Evolutionary conservation across 352 stramenopile genomes (phyloP), one percentile per base, ranked within the genome.

Genomic region (Globisporangium iwayamae): DNA sequence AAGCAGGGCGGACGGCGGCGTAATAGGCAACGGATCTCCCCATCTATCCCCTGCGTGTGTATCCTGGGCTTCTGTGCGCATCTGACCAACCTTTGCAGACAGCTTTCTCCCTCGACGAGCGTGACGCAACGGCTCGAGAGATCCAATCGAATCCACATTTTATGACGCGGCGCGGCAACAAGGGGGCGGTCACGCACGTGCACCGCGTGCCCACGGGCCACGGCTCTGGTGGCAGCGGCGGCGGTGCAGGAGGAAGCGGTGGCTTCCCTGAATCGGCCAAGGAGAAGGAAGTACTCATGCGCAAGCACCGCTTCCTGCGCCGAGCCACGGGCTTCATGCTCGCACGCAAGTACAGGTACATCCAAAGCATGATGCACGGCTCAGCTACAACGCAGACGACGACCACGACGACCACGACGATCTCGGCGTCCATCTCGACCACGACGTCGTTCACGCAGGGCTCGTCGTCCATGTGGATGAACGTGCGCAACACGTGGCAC

Each of bases 271-370:
- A 67, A 39, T 57, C 62, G 1, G 47, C 63, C 20, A 82, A 85
- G 51, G 65, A 72, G 53, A 69, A 69, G 6, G 80, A 89, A 14
- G 67, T 88, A 20, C 58, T 88, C 57, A 66, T 86, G 65, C 80
- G 79, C 56, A 81, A 78, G 43, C 78, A 91, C 64, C 83, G 76
- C 16, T 71, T 89, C 46, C 56, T 87, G 62, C 80, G 78, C 3
- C 81, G 78, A 65, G 79, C 83, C n/a, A 83, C 80, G 1, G 79
- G 79, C 46, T 90, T 83, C 58, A 83, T 91, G 77, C 68, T 91
- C 46, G 83, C 80, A 45, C 81, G 78, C 63, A 91, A 90, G 65
- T 90, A 91, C 59, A 71, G 82, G 71, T 89, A 72, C 56, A 69
- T 65, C 61, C 53, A 55, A 65, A 74, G 60, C 53, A 63, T 62